A percentile compares a stretch with the other conserved stretches of the same genome.
These are phyloP conservation scores for Eutypella sp. DNA, from an alignment of 2,329 filamentous ascomycete species.

Conservation along the genomic window DNA sequence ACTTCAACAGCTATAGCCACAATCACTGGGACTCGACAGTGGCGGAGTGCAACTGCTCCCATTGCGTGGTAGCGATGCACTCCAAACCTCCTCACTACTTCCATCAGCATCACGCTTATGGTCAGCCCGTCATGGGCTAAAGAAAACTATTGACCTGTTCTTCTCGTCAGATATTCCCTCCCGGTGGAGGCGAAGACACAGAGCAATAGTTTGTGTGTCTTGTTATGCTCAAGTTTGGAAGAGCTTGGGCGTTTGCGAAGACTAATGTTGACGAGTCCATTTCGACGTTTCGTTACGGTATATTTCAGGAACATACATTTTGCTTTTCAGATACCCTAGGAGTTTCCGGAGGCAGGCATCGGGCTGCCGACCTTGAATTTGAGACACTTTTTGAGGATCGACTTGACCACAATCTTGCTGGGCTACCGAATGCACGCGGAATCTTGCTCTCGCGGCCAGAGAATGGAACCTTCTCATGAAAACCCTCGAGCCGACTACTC, in stretches of 20 bases:
- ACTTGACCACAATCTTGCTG: too few relatives aligned
- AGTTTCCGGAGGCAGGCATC: conserved; percentile 14
- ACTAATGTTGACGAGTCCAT: conserved; percentile 15
- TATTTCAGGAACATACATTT: conserved; percentile 26
- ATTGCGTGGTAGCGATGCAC: conserved; percentile 38
- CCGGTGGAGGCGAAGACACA: conserved; percentile 1
- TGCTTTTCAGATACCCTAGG: conserved; percentile 28
- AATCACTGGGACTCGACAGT: conserved; percentile 46
- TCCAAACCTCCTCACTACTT: conserved; percentile 45
- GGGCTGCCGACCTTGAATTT: conserved; percentile 5
- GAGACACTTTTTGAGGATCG: conserved; percentile 1
- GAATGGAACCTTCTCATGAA: conserved; percentile 1
- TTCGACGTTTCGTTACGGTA: conserved; percentile 17
- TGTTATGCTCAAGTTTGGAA: conserved; percentile 1
- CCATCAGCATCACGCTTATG: conserved; percentile 41
- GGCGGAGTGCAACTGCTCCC: conserved; percentile 45
- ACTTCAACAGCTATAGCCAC: conserved; percentile 47
- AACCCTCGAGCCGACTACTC: conserved; percentile 1
- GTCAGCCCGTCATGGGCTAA: conserved; percentile 54
- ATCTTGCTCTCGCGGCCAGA: conserved; percentile 3
- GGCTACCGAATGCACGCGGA: neutral
- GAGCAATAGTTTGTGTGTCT: neutral
- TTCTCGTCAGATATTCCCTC: conserved; percentile 9
- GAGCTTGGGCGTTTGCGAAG: conserved; percentile 1
- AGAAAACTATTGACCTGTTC: conserved; percentile 18